Evolutionary conservation across 495 filamentous ascomycete genomes (phyloP), one percentile per base, ranked within the genome.

Genomic region (Halenospora varia): DNA sequence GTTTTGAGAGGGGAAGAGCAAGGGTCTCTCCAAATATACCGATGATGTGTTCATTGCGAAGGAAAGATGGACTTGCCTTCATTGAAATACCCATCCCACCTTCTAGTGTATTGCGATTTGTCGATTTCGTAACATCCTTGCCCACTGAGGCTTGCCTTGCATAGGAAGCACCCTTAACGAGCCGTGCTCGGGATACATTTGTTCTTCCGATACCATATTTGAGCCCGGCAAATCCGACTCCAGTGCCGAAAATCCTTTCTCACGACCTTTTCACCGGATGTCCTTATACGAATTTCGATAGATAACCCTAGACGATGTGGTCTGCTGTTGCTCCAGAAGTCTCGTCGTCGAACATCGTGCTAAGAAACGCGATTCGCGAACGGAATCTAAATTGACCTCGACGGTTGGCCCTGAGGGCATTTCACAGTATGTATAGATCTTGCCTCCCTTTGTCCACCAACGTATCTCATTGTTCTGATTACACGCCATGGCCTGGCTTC

Each of bases 31-130:
- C 24, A 46, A 55, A 55, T 45, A 46, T 55, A 23, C 40, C 24
- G 52, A 55, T 46, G 24, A 44, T 55, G 52, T 55, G 40, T 46
- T 45, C 52, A 55, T 55, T 55, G 44, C 24, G 23, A 45, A 45
- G 42, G 42, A 45, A 45, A 45, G 42, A n/a, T 45, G 42, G 42
- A 20, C 42, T 45, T 45, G 42, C 42, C 42, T 45, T 45, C 18
- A 45, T 45, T 45, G 42, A 45, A 45, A 45, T 45, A 45, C 42
- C 42, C n/a, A 17, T 45, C 42, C 42, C 42, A n/a, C 17, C 18
- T n/a, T 20, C 17, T n/a, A 20, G 42, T 45, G 8, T 6, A 45
- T 8, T 6, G 13, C 42, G 42, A 45, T 45, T 45, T 45, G 42
- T 45, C 42, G 6, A 17, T 45, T 45, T n/a, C 42, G 18, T 45